phyloP scores from a whole-genome alignment of 2,329 filamentous ascomycete genomes.

The Epichloe uncinata region DNA sequence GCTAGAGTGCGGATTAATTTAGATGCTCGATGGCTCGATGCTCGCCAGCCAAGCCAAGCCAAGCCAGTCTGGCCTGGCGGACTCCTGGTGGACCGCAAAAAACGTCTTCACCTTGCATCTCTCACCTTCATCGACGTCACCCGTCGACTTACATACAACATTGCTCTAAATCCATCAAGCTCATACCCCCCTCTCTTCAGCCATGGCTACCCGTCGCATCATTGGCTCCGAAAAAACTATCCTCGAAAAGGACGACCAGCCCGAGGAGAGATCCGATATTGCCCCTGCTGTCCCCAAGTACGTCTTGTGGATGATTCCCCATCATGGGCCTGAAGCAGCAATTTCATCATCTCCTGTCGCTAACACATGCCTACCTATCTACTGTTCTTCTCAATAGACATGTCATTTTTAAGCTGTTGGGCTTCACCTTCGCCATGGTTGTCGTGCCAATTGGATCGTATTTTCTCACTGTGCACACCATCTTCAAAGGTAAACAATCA shows the following conservation, averaged over 20 bases:
- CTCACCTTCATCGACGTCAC: not conserved
- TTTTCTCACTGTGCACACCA: constrained; percentile 60
- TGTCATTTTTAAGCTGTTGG: constrained; percentile 81
- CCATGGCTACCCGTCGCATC: constrained; percentile 59
- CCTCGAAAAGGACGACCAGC: constrained; percentile 44
- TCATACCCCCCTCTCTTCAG: constrained; percentile 8
- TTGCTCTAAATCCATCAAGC: not conserved
- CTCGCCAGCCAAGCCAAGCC: too few relatives aligned
- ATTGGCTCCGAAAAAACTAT: constrained; percentile 52
- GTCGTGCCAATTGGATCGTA: constrained; percentile 77
- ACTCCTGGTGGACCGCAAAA: too few relatives aligned
- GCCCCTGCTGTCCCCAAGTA: constrained; percentile 74
- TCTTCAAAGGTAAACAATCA: constrained; percentile 57
- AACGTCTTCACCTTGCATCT: too few relatives aligned
- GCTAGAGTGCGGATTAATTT: too few relatives aligned
- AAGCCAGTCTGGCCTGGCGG: too few relatives aligned
- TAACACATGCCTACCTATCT: not conserved
- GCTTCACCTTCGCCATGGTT: constrained; percentile 87
- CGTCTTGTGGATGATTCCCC: not conserved
- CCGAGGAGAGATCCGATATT: constrained; percentile 52
- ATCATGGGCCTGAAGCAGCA: not conserved
- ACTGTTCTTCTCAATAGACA: constrained; percentile 34
- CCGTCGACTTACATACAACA: too few relatives aligned
- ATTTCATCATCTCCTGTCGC: not conserved
- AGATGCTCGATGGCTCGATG: too few relatives aligned